Evolutionary conservation across 192 early-diverging fungal species (phyloP).

Genomic region (Dissophora globulifera): DNA sequence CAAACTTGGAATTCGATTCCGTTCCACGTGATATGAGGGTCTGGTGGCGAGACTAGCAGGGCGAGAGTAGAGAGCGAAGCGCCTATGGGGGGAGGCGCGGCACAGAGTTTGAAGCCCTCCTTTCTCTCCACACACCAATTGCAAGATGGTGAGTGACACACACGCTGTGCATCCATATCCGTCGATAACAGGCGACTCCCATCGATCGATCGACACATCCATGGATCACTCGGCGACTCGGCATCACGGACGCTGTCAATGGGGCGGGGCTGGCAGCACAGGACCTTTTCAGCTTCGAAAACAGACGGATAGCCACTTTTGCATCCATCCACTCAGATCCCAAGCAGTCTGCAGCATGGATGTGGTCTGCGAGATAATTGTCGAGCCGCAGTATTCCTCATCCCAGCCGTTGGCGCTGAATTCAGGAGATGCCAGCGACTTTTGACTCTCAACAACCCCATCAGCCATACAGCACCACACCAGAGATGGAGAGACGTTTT

Average conservation of each 20-base stretch:
- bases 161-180: not conserved
- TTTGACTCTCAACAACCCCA: not conserved
- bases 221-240: constrained; percentile 3
- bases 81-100: not conserved
- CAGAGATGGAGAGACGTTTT: too few relatives aligned
- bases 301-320: too few relatives aligned
- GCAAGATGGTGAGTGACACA: constrained; percentile 32
- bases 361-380: too few relatives aligned
- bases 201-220: constrained; percentile 24
- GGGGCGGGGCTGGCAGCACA: too few relatives aligned
- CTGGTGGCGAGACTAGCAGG: not conserved
- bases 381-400: too few relatives aligned
- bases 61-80: not conserved
- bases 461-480: not conserved
- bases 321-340: too few relatives aligned
- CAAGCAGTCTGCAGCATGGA: too few relatives aligned
- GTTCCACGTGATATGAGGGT: constrained; percentile 45
- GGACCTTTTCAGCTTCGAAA: too few relatives aligned
- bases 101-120: constrained; percentile 8
- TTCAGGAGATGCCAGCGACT: too few relatives aligned
- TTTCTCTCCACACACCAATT: constrained; percentile 18
- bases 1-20: too few relatives aligned
- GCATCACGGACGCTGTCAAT: too few relatives aligned
- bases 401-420: too few relatives aligned
- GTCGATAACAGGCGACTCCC: not conserved